These are phyloP conservation scores for Leccinum griseonigrum DNA, from an alignment of 1,284 basidiomycete genomes.

Conservation along the genomic window DNA sequence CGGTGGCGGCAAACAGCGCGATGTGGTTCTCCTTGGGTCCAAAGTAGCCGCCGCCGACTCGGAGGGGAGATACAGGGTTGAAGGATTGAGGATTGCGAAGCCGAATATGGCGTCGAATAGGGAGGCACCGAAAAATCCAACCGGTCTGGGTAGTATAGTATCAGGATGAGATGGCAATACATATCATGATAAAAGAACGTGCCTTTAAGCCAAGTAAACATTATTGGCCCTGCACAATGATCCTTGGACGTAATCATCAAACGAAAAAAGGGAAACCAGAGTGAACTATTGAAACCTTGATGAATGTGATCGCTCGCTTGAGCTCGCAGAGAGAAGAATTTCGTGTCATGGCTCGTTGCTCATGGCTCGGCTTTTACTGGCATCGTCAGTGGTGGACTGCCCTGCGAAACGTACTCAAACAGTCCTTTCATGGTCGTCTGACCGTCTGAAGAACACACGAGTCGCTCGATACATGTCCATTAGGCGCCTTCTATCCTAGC, in stretches of 20 bases:
- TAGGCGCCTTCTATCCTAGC: neutral
- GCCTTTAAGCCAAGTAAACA: constrained; percentile 64
- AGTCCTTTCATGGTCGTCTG: constrained; percentile 47
- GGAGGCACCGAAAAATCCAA: constrained; percentile 64
- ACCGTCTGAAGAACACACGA: constrained; percentile 42
- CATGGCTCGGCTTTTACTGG: neutral
- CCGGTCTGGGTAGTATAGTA: constrained; percentile 41
- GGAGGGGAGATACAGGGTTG: constrained; percentile 40
- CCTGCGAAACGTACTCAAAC: neutral
- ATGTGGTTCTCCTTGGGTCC: constrained; percentile 64
- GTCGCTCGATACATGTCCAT: constrained; percentile 19
- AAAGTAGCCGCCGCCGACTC: constrained; percentile 55
- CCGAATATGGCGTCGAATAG: constrained; percentile 46
- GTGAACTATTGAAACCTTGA: too few species aligned
- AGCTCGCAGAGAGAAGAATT: too few species aligned
- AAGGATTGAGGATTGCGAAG: constrained; percentile 64
- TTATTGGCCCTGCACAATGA: constrained; percentile 44
- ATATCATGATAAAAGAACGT: neutral
- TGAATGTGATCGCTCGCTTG: too few species aligned
- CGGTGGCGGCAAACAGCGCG: constrained; percentile 25
- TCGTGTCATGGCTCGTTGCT: too few species aligned
- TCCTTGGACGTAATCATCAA: too few species aligned
- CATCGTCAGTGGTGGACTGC: neutral
- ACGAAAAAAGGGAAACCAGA: too few species aligned
- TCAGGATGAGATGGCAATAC: neutral